Evolutionary conservation across 2,329 filamentous ascomycete species (phyloP), one percentile per base, ranked within the genome.

Genomic region (Fusarium pseudoanthophilum): DNA sequence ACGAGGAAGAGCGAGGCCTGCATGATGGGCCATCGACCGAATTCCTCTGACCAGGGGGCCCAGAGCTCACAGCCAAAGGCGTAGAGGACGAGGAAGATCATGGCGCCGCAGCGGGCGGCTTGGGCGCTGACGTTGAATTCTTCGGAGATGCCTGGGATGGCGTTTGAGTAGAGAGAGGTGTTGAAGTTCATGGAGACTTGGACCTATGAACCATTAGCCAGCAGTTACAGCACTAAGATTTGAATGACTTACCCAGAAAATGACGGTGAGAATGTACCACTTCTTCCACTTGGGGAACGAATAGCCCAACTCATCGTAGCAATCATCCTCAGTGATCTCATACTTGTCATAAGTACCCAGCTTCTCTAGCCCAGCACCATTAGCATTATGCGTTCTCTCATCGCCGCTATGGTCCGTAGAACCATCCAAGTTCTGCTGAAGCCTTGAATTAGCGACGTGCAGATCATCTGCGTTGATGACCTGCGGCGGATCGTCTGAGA

Each of bases 51-150:
- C 92, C 93, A 96, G 0, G 94, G 94, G 0, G 94, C 94, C 94
- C 94, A 96, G 0, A 95, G 87, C 81, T 96, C 94, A 80, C 94
- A 96, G 40, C 94, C 94, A 79, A 96, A 95, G 42, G 93, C 93
- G 80, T 97, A 96, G 5, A 91, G 82, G 57, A 96, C 87, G 43
- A 97, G 83, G 83, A 95, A 96, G 71, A 95, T 89, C 83, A 93
- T 92, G 67, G 93, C 92, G 79, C 93, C 93, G 64, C 89, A 88
- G 61, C 93, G 89, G 9, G 91, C 93, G 8, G 88, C 90, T 80
- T 94, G 92, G 34, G 84, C 84, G 69, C 90, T 92, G 69, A 95
- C 91, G 52, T 83, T 74, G 73, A 93, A 96, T 69, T 94, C 87
- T 26, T 91, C 84, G 0, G 88, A 84, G 57, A 94, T 93, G 30